phyloP scores from a whole-genome alignment of 768 basidiomycete species.

The Holtermannia corniformis region DNA sequence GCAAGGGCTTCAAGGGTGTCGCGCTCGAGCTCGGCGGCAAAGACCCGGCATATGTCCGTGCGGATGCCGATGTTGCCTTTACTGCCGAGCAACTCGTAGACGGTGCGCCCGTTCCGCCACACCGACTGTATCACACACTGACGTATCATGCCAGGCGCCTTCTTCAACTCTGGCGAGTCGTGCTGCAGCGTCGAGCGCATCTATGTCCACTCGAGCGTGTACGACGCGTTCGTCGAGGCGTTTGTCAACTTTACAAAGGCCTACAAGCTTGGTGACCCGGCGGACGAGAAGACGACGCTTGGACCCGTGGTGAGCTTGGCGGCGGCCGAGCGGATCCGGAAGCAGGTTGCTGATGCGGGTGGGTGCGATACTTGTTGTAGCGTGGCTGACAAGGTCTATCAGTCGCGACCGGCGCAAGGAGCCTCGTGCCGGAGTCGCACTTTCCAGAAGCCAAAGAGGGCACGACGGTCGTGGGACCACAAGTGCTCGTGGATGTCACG shows the following conservation, averaged over 20 bases:
- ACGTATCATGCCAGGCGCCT: slow-evolving; percentile 52
- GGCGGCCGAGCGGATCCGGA: slow-evolving; percentile 72
- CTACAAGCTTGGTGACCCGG: slow-evolving; percentile 83
- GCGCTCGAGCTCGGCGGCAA: slow-evolving; percentile 94
- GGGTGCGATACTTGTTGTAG: slow-evolving; percentile 22
- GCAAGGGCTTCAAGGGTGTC: slow-evolving; percentile 71
- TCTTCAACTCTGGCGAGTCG: slow-evolving; percentile 97
- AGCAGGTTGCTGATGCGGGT: slow-evolving; percentile 80
- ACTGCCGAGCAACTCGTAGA: slow-evolving; percentile 81
- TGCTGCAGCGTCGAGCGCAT: slow-evolving; percentile 95
- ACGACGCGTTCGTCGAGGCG: slow-evolving; percentile 64
- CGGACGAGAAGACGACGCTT: slow-evolving; percentile 59
- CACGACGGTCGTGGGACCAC: slow-evolving; percentile 79
- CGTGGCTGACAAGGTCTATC: slow-evolving; percentile 1
- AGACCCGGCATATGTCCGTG: slow-evolving; percentile 89
- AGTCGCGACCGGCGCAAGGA: slow-evolving; percentile 71
- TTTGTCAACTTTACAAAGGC: slow-evolving; percentile 67
- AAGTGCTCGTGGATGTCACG: slow-evolving; percentile 78
- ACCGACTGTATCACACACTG: neutral
- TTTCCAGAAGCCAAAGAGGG: slow-evolving; percentile 59
- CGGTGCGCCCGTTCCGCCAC: slow-evolving; percentile 46
- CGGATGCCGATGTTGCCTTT: slow-evolving; percentile 75
- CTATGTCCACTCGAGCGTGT: slow-evolving; percentile 80
- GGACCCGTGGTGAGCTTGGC: slow-evolving; percentile 88
- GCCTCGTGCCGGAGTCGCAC: slow-evolving; percentile 58